Conservation (phyloP, 1,139 yeast genomes). For the Hyphopichia wangnamkhiaoensis region DNA sequence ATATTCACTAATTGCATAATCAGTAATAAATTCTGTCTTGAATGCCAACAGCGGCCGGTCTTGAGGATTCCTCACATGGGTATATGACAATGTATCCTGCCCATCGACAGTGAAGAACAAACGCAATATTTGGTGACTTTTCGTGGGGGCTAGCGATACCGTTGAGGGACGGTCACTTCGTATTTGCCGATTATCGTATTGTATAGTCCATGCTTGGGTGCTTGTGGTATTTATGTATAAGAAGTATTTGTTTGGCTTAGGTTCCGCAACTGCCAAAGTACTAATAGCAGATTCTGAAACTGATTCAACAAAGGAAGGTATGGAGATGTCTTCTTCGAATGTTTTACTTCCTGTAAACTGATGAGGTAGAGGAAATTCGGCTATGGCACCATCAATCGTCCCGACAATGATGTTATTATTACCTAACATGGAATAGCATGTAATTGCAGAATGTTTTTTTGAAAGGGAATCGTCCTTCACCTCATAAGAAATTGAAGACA, state of each 20-base stretch:
- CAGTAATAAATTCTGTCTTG: constrained; percentile 33
- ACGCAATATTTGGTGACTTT: constrained; percentile 27
- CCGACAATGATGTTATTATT: constrained; percentile 58
- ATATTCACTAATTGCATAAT: constrained; percentile 30
- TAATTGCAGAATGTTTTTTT: constrained; percentile 30
- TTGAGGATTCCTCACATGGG: constrained; percentile 35
- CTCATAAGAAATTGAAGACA: constrained; percentile 28
- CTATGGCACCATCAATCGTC: constrained; percentile 62
- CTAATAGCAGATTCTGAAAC: constrained; percentile 54
- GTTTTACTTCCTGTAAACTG: constrained; percentile 10
- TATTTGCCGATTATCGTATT: constrained; percentile 43
- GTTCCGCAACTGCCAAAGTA: constrained; percentile 40
- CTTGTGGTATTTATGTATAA: constrained; percentile 51
- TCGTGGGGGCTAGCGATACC: constrained; percentile 23
- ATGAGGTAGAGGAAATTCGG: constrained; percentile 55
- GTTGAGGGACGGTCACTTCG: constrained; percentile 22
- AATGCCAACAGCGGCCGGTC: constrained; percentile 32
- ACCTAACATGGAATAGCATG: constrained; percentile 58
- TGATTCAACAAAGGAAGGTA: constrained; percentile 52
- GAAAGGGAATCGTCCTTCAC: constrained; percentile 15
- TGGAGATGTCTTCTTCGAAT: constrained; percentile 14
- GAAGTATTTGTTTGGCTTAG: constrained; percentile 27
- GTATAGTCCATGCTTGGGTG: constrained; percentile 40
- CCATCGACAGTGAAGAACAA: constrained; percentile 26
- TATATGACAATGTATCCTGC: constrained; percentile 31